phyloP scores from a whole-genome alignment of 768 basidiomycete species.

The Sutorius australiensis region DNA sequence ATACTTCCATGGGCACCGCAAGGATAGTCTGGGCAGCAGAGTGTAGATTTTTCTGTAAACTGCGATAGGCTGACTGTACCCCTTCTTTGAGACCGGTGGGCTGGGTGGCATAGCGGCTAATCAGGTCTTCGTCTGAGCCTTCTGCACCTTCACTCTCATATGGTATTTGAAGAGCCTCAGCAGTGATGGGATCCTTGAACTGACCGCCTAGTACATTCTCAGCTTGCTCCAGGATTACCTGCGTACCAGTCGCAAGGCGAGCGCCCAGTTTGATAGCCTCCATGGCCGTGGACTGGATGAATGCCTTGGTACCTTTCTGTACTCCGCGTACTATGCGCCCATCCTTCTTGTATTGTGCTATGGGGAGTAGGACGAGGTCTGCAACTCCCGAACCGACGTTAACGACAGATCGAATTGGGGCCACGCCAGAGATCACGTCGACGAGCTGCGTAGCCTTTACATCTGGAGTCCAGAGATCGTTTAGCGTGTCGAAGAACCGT shows the following conservation, averaged over 20 bases:
- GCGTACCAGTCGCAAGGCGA: conserved; percentile 91
- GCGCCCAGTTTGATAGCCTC: conserved; percentile 96
- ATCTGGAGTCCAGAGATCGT: conserved; percentile 98
- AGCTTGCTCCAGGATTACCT: conserved; percentile 94
- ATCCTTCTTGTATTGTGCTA: conserved; percentile 97
- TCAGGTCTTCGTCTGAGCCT: conserved; percentile 48
- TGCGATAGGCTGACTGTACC: conserved; percentile 86
- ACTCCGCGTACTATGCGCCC: conserved; percentile 88
- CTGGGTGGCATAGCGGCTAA: conserved; percentile 91
- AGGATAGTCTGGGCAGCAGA: conserved; percentile 98
- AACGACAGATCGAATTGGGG: conserved; percentile 94
- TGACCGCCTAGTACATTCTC: conserved; percentile 85
- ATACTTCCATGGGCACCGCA: conserved; percentile 98
- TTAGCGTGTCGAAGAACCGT: conserved; percentile 83
- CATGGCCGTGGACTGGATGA: conserved; percentile 90
- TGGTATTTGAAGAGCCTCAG: conserved; percentile 59
- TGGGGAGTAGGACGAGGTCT: conserved; percentile 91
- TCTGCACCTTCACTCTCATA: conserved; percentile 29
- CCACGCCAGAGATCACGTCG: conserved; percentile 94
- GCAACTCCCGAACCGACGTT: conserved; percentile 97
- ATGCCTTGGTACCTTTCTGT: conserved; percentile 90
- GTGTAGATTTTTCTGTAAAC: conserved; percentile 79
- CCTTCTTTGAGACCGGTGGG: conserved; percentile 83
- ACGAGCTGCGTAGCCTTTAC: conserved; percentile 98
- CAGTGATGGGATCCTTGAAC: conserved; percentile 60